Evolutionary conservation across 2,329 filamentous ascomycete genomes (phyloP).

Genomic region (Aspergillus fijiensis): DNA sequence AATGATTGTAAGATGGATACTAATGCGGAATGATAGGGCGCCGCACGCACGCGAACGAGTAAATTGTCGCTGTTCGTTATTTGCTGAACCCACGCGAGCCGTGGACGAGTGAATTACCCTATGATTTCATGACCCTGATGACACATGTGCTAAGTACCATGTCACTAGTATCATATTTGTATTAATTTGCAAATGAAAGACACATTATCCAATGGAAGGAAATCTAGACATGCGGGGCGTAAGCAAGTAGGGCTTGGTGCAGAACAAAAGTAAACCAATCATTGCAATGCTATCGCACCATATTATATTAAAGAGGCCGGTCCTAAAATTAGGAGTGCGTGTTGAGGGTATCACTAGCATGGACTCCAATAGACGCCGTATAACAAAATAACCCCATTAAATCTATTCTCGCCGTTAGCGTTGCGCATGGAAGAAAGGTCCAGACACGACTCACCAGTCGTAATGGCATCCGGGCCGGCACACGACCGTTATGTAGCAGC

Average conservation of each 20-base stretch:
- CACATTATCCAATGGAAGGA: neutral
- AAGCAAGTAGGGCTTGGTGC: neutral
- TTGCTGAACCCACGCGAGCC: neutral
- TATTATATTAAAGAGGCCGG: neutral
- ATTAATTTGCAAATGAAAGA: neutral
- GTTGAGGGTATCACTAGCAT: neutral
- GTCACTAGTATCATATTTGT: neutral
- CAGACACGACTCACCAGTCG: conserved; percentile 56
- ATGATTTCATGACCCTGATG: neutral
- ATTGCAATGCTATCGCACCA: neutral
- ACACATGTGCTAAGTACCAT: neutral
- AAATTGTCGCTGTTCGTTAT: neutral
- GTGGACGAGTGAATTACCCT: neutral
- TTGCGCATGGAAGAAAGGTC: neutral
- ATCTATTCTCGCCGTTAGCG: conserved; percentile 12
- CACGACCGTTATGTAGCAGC: conserved; percentile 65
- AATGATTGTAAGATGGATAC: neutral
- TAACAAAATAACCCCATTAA: conserved; percentile 7
- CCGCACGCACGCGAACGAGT: conserved; percentile 22
- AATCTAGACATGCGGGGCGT: neutral
- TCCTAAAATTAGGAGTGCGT: neutral
- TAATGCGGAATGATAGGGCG: conserved; percentile 29
- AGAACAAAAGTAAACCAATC: neutral
- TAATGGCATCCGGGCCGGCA: conserved; percentile 63
- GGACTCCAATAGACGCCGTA: neutral